phyloP scores from a whole-genome alignment of 2,329 filamentous ascomycete species.

The Xylogone sp. region DNA sequence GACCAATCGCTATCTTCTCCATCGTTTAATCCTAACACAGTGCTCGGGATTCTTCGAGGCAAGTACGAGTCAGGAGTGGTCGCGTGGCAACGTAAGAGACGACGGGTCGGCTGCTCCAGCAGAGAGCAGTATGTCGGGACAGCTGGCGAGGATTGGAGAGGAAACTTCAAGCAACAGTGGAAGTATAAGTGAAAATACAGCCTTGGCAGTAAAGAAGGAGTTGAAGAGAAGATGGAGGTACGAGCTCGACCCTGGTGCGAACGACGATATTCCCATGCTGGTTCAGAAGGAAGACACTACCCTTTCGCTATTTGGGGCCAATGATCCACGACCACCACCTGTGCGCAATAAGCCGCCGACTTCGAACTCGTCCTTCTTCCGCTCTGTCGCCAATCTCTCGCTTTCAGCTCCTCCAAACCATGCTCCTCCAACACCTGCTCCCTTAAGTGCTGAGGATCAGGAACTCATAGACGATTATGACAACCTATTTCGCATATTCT shows the following conservation, averaged over 20 bases:
- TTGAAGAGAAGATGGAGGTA: slow-evolving; percentile 69
- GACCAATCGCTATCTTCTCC: slow-evolving; percentile 82
- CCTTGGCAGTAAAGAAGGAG: slow-evolving; percentile 20
- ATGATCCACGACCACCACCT: slow-evolving; percentile 41
- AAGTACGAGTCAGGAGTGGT: slow-evolving; percentile 77
- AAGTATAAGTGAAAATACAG: slow-evolving; percentile 23
- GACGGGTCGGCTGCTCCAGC: slow-evolving; percentile 12
- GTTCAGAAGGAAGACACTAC: slow-evolving; percentile 66
- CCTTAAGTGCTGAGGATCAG: slow-evolving; percentile 57
- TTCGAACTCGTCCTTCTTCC: slow-evolving; percentile 71
- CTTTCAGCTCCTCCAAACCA: slow-evolving; percentile 45
- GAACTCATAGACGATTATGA: slow-evolving; percentile 89
- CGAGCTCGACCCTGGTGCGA: slow-evolving; percentile 74
- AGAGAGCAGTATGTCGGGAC: slow-evolving; percentile 11
- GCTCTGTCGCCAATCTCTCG: slow-evolving; percentile 78
- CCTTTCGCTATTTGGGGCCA: slow-evolving; percentile 55
- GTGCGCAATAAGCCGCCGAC: slow-evolving; percentile 58
- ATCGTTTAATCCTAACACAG: slow-evolving; percentile 81
- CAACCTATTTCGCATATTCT: slow-evolving; percentile 93
- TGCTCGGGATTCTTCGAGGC: slow-evolving; percentile 94
- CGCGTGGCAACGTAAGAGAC: slow-evolving; percentile 29
- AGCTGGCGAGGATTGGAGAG: slow-evolving; percentile 51
- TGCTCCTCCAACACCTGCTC: slow-evolving; percentile 38
- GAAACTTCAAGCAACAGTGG: too few species aligned
- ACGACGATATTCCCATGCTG: slow-evolving; percentile 80